phyloP scores from a whole-genome alignment of 2,329 filamentous ascomycete species.

The Allantophomopsis cytisporea region DNA sequence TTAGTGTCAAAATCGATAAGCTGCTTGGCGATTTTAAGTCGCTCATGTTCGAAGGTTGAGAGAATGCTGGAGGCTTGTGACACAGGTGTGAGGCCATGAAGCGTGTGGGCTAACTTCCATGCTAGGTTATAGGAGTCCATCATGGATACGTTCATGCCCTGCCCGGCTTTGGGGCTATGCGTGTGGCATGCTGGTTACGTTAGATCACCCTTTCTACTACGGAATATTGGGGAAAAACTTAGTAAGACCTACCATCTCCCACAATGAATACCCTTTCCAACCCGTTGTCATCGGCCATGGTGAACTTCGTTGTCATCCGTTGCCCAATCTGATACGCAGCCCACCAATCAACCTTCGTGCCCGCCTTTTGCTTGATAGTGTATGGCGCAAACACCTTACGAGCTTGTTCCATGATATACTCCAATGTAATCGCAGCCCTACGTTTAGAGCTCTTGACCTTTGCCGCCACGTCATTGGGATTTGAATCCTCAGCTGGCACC shows the following conservation, averaged over 20 bases:
- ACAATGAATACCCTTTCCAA: slow-evolving; percentile 34
- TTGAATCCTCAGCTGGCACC: slow-evolving; percentile 23
- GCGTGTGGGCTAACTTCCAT: slow-evolving; percentile 37
- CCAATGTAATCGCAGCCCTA: slow-evolving; percentile 29
- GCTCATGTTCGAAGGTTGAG: slow-evolving; percentile 47
- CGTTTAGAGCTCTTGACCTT: slow-evolving; percentile 16
- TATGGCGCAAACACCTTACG: slow-evolving; percentile 44
- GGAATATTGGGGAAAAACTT: slow-evolving; percentile 40
- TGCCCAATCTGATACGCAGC: slow-evolving; percentile 44
- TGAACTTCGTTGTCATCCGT: slow-evolving; percentile 38
- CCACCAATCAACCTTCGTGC: slow-evolving; percentile 55
- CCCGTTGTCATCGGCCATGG: slow-evolving; percentile 6
- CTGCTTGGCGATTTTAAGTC: slow-evolving; percentile 46
- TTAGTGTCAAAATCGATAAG: slow-evolving; percentile 51
- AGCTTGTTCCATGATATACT: slow-evolving; percentile 56
- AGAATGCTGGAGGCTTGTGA: slow-evolving; percentile 27
- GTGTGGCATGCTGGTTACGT: slow-evolving; percentile 32
- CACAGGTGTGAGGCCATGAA: slow-evolving; percentile 20
- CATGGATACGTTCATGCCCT: slow-evolving; percentile 43
- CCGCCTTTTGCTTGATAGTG: slow-evolving; percentile 46
- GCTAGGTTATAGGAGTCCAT: slow-evolving; percentile 50
- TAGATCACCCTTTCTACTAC: slow-evolving; percentile 21
- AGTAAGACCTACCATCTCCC: slow-evolving; percentile 23
- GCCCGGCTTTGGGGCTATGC: slow-evolving; percentile 49
- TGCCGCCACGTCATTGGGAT: slow-evolving; percentile 21